Conservation (phyloP, 768 basidiomycete species). For the Naematelia encephala region DNA sequence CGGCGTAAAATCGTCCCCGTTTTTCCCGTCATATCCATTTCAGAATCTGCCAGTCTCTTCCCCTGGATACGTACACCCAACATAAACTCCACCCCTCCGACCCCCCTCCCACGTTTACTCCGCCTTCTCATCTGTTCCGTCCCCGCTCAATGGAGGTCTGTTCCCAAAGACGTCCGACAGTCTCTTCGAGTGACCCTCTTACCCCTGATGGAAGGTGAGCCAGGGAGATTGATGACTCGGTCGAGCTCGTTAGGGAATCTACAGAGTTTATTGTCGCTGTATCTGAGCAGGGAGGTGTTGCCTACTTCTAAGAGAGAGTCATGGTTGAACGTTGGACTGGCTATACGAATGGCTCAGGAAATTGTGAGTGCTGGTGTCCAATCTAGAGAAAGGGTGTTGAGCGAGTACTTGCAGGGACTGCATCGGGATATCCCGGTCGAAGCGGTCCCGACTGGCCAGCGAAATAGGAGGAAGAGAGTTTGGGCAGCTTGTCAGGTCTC, state of each 20-base stretch:
- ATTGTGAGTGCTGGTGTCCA: too few species aligned
- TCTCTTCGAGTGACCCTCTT: neutral
- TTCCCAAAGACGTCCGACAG: constrained; percentile 15
- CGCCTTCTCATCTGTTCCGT: constrained; percentile 23
- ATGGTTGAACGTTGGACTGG: constrained; percentile 20
- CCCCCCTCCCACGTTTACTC: constrained; percentile 19
- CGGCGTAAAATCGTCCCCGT: constrained; percentile 21
- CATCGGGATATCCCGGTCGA: constrained; percentile 18
- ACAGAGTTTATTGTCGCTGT: too few species aligned
- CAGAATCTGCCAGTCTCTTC: constrained; percentile 3
- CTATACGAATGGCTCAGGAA: constrained; percentile 12
- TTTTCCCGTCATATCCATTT: constrained; percentile 22
- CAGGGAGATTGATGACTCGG: too few species aligned
- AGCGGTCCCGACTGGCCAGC: constrained; percentile 15
- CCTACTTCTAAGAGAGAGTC: too few species aligned
- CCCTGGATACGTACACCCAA: constrained; percentile 3
- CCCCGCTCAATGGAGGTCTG: constrained; percentile 14
- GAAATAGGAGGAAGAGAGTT: constrained; percentile 17
- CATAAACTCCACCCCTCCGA: constrained; percentile 24
- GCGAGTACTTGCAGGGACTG: constrained; percentile 15
- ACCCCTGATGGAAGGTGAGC: neutral
- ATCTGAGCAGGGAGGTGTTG: too few species aligned
- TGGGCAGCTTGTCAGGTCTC: constrained; percentile 24
- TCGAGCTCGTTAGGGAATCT: too few species aligned
- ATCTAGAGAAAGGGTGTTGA: neutral